Evolutionary conservation across 805 yeast genomes (phyloP), one percentile per base, ranked within the genome.

Genomic region (Suhomyces sp.): DNA sequence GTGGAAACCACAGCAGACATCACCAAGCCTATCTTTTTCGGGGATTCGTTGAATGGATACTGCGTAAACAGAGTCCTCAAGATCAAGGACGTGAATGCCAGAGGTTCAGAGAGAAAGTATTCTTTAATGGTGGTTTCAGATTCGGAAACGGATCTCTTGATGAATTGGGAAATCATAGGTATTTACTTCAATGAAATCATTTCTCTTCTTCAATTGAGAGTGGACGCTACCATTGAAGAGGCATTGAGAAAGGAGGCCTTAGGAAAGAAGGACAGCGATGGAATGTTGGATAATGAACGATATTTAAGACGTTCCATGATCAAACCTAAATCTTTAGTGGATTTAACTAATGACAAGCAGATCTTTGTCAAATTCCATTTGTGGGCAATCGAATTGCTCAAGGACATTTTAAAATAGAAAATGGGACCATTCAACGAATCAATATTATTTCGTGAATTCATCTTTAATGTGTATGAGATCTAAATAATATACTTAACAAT

Each of bases 81-180:
- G 51, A 54, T 82, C 19, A 65, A 67, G 25, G 91, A 83, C 53
- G 58, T 68, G 9, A 75, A 77, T 31, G 88, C 91, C 0, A 65
- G 91, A 37, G 91, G 91, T 2, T 76, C 83, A 1, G 88, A 83
- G 52, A 62, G 91, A 39, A 72, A 83, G 34, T 83, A 81, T 46
- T 68, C 82, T 1, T 53, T 81, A 13, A 68, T 81, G 38, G 76
- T 81, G 10, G 70, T 79, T 2, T 62, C 75, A 8, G 83, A 79
- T 46, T 60, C 69, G 14, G 85, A 76, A 40, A 49, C 60, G n/a
- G 68, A 60, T 11, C 53, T 83, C 11, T 55, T 80, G n/a, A 56
- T 64, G 19, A 69, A 74, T 42, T 82, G 85, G 80, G 70, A 74
- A 24, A 53, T 70, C 28, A 66, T 80, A 1, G 54, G 62, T 11